Evolutionary conservation across 2,329 filamentous ascomycete genomes (phyloP).

Genomic region (Botrytis hyacinthi): DNA sequence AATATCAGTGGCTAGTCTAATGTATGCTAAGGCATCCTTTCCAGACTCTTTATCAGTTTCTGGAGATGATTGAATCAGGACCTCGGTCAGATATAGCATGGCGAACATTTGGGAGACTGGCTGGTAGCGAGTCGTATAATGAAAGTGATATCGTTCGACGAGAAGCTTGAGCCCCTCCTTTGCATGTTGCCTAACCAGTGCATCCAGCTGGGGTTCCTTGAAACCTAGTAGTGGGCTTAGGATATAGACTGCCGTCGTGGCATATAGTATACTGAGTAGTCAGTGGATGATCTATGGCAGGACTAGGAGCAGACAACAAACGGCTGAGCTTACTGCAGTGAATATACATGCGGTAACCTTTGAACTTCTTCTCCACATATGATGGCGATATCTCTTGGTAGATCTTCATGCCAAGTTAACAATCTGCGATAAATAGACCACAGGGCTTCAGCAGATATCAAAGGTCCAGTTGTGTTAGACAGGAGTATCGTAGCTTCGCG

Average conservation of each 20-base stretch:
- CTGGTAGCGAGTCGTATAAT: constrained; percentile 38
- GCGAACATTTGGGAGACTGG: constrained; percentile 39
- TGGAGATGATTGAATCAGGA: constrained; percentile 37
- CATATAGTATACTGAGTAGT: constrained; percentile 37
- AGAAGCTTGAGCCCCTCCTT: constrained; percentile 38
- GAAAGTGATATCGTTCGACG: constrained; percentile 33
- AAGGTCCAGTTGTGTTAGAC: constrained; percentile 27
- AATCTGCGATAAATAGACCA: constrained; percentile 36
- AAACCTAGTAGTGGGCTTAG: constrained; percentile 37
- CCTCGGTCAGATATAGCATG: constrained; percentile 37
- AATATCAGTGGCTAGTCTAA: constrained; percentile 35
- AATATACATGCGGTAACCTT: constrained; percentile 38
- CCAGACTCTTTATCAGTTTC: constrained; percentile 27
- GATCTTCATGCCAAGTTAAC: constrained; percentile 32
- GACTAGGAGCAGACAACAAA: not conserved
- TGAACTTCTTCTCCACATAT: constrained; percentile 28
- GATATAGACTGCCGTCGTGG: constrained; percentile 35
- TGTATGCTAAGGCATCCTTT: constrained; percentile 33
- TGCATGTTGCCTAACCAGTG: constrained; percentile 36
- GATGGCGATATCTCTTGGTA: constrained; percentile 33
- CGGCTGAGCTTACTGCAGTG: constrained; percentile 36
- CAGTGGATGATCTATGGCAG: constrained; percentile 17
- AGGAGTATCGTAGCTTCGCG: constrained; percentile 32
- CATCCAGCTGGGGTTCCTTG: constrained; percentile 30
- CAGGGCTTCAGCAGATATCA: constrained; percentile 29